Conservation (phyloP, 352 stramenopile species). For the Phytophthora pisi region DNA sequence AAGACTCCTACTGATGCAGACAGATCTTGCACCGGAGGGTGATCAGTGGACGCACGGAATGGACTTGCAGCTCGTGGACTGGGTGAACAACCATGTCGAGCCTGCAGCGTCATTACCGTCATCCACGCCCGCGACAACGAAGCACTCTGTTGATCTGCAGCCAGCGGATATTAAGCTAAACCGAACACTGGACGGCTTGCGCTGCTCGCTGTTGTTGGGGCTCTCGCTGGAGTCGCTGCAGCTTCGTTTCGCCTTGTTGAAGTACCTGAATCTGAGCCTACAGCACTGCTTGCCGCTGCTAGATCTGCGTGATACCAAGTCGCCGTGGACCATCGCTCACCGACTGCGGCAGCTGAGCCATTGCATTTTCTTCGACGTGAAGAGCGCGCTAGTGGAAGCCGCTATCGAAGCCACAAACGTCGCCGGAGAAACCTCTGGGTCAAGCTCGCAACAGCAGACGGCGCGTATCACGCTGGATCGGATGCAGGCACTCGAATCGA, state of each 20-base stretch:
- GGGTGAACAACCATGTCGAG: slow-evolving; percentile 85
- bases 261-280: slow-evolving; percentile 81
- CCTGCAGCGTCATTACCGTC: slow-evolving; percentile 31
- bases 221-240: slow-evolving; percentile 64
- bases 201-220: slow-evolving; percentile 72
- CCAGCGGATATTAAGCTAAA: slow-evolving; percentile 77
- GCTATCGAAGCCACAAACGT: slow-evolving; percentile 80
- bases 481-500: slow-evolving; percentile 85
- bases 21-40: slow-evolving; percentile 2
- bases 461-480: slow-evolving; percentile 87
- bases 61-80: slow-evolving; percentile 87
- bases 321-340: slow-evolving; percentile 77
- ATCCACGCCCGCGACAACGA: slow-evolving; percentile 24
- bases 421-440: slow-evolving; percentile 48
- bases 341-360: slow-evolving; percentile 74
- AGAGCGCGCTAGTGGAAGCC: slow-evolving; percentile 79
- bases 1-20: slow-evolving; percentile 31
- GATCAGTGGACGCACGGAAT: slow-evolving; percentile 65
- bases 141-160: slow-evolving; percentile 64
- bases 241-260: slow-evolving; percentile 80
- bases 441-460: slow-evolving; percentile 64
- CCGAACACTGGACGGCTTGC: slow-evolving; percentile 68
- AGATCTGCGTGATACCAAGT: slow-evolving; percentile 76
- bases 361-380: slow-evolving; percentile 90
- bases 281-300: slow-evolving; percentile 73